Evolutionary conservation across 2,329 filamentous ascomycete genomes (phyloP).

Genomic region (Phialophora macrospora): DNA sequence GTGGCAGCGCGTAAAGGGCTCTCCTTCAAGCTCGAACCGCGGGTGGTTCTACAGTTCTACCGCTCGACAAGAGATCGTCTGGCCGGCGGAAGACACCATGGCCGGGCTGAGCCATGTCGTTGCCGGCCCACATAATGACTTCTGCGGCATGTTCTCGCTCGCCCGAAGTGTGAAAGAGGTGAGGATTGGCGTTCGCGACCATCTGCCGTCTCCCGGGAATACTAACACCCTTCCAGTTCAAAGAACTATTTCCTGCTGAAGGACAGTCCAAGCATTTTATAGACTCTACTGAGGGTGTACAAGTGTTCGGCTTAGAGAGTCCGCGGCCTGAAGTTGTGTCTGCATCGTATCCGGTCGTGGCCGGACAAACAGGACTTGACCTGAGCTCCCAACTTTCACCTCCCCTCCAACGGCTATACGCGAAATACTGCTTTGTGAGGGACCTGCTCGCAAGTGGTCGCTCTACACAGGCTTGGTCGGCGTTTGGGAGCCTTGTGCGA

Average conservation of each 20-base stretch:
- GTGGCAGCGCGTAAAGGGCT: conserved; percentile 8
- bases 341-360: not conserved
- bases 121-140: conserved; percentile 18
- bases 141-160: conserved; percentile 29
- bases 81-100: conserved; percentile 8
- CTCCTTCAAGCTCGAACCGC: conserved; percentile 4
- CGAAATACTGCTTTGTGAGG: conserved; percentile 21
- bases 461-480: conserved; percentile 30
- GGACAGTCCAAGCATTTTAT: conserved; percentile 20
- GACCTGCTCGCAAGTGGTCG: conserved; percentile 26
- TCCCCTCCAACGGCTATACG: conserved; percentile 20
- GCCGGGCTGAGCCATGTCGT: conserved; percentile 6
- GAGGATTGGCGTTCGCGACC: not conserved
- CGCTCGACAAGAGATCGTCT: conserved; percentile 10
- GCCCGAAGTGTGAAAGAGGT: conserved; percentile 31
- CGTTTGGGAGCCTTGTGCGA: conserved; percentile 26
- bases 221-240: conserved; percentile 26
- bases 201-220: not conserved
- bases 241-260: conserved; percentile 16
- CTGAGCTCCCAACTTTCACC: not conserved
- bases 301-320: conserved; percentile 22
- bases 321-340: not conserved
- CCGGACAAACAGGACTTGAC: conserved; percentile 7
- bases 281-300: conserved; percentile 18
- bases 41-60: conserved; percentile 5